These are phyloP conservation scores for Pichia sp. DNA, from an alignment of 1,139 yeast genomes.

Conservation along the genomic window DNA sequence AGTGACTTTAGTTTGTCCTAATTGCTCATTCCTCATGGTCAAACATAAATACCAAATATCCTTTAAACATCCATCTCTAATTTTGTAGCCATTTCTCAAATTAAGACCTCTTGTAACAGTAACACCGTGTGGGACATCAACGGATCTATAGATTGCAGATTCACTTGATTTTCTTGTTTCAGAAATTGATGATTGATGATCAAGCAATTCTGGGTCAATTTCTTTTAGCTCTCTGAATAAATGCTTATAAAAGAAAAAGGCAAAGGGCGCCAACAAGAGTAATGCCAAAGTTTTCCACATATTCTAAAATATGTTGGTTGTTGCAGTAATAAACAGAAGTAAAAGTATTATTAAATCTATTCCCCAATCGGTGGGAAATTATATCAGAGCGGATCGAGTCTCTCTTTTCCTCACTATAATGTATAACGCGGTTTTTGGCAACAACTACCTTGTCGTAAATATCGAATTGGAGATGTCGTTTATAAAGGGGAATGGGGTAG, in stretches of 20 bases:
- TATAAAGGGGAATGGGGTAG: too few relatives aligned
- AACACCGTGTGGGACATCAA: slow-evolving; percentile 54
- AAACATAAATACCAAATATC: slow-evolving; percentile 53
- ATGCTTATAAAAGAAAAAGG: slow-evolving; percentile 3
- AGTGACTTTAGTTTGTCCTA: neutral
- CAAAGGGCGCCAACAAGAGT: neutral
- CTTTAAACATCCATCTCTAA: slow-evolving; percentile 62
- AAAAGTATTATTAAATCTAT: too few relatives aligned
- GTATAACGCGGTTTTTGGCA: too few relatives aligned
- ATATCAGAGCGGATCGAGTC: too few relatives aligned
- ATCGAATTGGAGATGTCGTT: too few relatives aligned
- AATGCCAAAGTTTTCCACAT: neutral
- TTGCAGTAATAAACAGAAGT: too few relatives aligned
- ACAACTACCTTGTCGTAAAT: too few relatives aligned
- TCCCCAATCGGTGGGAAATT: too few relatives aligned
- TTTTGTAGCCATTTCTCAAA: slow-evolving; percentile 53
- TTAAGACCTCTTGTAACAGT: slow-evolving; percentile 63
- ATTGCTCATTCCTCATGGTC: slow-evolving; percentile 12
- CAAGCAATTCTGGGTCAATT: slow-evolving; percentile 51
- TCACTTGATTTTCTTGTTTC: slow-evolving; percentile 52
- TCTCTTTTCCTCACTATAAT: too few relatives aligned
- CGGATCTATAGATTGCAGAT: slow-evolving; percentile 60
- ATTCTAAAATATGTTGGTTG: neutral
- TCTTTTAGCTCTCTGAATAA: slow-evolving; percentile 36
- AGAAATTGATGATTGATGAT: slow-evolving; percentile 52